These are phyloP conservation scores for Triangularia setosa DNA, from an alignment of 2,329 filamentous ascomycete species.

Conservation along the genomic window DNA sequence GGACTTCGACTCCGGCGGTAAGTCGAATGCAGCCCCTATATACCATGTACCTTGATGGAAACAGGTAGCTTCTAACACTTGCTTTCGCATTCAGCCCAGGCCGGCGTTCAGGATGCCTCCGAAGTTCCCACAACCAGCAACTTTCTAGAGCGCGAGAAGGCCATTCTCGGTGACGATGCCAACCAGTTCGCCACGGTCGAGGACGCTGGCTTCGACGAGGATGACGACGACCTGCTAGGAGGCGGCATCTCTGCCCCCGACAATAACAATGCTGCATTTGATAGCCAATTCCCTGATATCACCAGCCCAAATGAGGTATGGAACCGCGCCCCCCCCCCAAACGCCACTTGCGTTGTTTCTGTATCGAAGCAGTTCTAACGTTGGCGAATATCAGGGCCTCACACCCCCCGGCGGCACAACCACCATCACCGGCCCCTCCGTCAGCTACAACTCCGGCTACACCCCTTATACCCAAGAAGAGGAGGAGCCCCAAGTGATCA, in stretches of 20 bases:
- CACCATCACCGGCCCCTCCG: slow-evolving; percentile 75
- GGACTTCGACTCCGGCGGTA: slow-evolving; percentile 67
- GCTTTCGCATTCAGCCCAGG: slow-evolving; percentile 56
- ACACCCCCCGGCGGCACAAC: slow-evolving; percentile 74
- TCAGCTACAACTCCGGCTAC: slow-evolving; percentile 60
- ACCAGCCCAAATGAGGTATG: slow-evolving; percentile 61
- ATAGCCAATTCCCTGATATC: slow-evolving; percentile 88
- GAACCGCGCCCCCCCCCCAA: background rate
- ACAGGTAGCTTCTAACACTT: slow-evolving; percentile 13
- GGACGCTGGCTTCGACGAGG: slow-evolving; percentile 64
- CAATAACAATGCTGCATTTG: slow-evolving; percentile 57
- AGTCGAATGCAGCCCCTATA: slow-evolving; percentile 25
- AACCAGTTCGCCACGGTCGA: slow-evolving; percentile 78
- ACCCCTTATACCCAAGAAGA: slow-evolving; percentile 60
- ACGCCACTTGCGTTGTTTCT: background rate
- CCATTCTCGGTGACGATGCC: slow-evolving; percentile 85
- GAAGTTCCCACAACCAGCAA: slow-evolving; percentile 65
- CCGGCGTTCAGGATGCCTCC: slow-evolving; percentile 56
- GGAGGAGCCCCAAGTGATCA: slow-evolving; percentile 83
- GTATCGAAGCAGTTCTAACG: slow-evolving; percentile 15
- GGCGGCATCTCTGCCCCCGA: slow-evolving; percentile 50
- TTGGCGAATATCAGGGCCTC: slow-evolving; percentile 52
- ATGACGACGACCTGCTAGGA: slow-evolving; percentile 70
- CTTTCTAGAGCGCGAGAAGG: slow-evolving; percentile 89
- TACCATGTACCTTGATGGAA: background rate